Base-by-base conservation (phyloP, 2,329 filamentous ascomycete species). In the Coleophoma crateriformis region DNA sequence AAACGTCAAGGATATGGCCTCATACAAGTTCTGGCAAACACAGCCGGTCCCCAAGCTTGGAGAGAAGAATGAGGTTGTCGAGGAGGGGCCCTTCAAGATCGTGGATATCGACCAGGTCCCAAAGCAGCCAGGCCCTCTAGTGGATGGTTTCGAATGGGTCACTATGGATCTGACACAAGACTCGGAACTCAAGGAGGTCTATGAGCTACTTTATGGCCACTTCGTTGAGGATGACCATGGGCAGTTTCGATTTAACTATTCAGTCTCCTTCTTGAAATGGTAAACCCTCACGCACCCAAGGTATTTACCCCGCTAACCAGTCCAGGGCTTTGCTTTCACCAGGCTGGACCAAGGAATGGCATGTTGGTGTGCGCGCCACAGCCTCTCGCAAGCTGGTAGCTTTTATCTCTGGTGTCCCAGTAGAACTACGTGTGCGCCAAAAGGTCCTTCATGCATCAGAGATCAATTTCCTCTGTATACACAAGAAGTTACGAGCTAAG, bases 21-120 rank as follows among this genome's bases (percentile, higher is more conserved):
- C 85, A 51, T 96, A 97, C 78, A 96, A 95, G 71, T 99, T 99
- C 74, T 99, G 94, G 94, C 85, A 90, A 68, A 99, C 94, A 43
- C 94, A 99, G 69, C 94, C 94, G 1, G 94, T 99, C 51, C 88
- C 88, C 46, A 85, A 85, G 63, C 96, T 97, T 64, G 85, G 79
- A 61, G 74, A 84, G 66, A 68, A 78, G 46, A 70, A 75, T 51
- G 72, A 77, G 55, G 65, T 70, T 35, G 62, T 83, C 45, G 75
- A 83, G 55, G 91, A 97, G 61, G 94, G 94, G 0, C 90, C 91
- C 0, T 88, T 99, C 65, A 87, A 85, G 70, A 72, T 84, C 15
- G 87, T 92, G 61, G 85, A 87, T 52, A 78, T 88, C 14, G 89
- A 90, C 33, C 78, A 88, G 52, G 85, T 97, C 15, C 76, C 88